These are phyloP conservation scores for Eragrostis tef DNA, from an alignment of 202 grass and related monocot genomes.

Conservation along the genomic window DNA sequence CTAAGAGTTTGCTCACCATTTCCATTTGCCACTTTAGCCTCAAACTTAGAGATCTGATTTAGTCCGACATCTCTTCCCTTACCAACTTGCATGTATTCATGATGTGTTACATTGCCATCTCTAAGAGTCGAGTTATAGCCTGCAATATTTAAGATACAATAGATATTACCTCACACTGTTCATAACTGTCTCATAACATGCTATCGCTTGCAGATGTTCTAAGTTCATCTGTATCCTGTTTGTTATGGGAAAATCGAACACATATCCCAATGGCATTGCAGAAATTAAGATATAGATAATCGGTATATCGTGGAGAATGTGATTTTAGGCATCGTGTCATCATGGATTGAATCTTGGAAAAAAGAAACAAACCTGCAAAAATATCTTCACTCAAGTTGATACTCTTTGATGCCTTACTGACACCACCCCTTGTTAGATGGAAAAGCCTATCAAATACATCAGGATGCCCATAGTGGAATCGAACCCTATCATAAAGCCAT, in stretches of 20 bases:
- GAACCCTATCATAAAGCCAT: conserved; percentile 46
- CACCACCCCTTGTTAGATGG: conserved; percentile 88
- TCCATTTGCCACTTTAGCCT: conserved; percentile 95
- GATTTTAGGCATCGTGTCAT: conserved; percentile 8
- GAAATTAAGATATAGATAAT: conserved; percentile 26
- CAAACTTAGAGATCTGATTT: conserved; percentile 93
- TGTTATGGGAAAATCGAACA: neutral
- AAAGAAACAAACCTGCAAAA: conserved; percentile 69
- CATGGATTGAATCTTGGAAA: neutral
- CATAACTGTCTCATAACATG: conserved; percentile 24
- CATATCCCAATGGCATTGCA: conserved; percentile 9
- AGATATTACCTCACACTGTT: neutral
- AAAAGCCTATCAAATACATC: conserved; percentile 97
- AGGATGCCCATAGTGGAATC: conserved; percentile 97
- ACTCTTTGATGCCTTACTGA: conserved; percentile 93
- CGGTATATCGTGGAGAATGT: conserved; percentile 1
- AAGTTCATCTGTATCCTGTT: conserved; percentile 11
- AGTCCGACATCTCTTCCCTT: conserved; percentile 94
- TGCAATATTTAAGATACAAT: conserved; percentile 44
- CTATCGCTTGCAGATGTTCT: conserved; percentile 3
- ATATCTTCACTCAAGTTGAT: conserved; percentile 97
- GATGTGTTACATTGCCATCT: conserved; percentile 88
- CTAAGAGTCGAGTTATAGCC: conserved; percentile 92
- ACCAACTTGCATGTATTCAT: conserved; percentile 95
- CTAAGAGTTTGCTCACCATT: conserved; percentile 93